Evolutionary conservation across 345 rosid species (phyloP).

Genomic region (Eucalyptus leucophloia): DNA sequence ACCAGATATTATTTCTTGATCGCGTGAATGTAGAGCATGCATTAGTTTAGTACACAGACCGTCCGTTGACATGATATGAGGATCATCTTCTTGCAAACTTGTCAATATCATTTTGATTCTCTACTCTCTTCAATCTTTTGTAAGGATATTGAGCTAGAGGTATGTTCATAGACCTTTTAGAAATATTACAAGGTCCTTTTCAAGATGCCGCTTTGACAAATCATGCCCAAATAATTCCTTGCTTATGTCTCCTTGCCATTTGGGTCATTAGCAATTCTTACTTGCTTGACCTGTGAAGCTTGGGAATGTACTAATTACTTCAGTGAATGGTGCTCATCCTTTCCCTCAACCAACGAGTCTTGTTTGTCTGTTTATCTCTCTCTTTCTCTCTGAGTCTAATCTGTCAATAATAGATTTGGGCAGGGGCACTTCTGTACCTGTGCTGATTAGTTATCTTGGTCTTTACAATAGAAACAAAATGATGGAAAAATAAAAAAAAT

Average conservation of each 20-base stretch:
- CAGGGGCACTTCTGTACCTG: background rate
- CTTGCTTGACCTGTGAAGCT: background rate
- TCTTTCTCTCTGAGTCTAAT: background rate
- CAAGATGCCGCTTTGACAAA: background rate
- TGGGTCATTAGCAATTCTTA: background rate
- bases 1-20: background rate
- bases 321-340: background rate
- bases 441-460: background rate
- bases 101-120: background rate
- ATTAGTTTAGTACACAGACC: background rate
- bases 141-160: background rate
- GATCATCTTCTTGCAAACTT: background rate
- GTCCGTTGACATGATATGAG: background rate
- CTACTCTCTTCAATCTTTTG: background rate
- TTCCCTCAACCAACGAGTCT: background rate
- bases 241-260: background rate
- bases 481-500: background rate
- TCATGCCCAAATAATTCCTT: background rate
- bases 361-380: background rate
- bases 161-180: background rate
- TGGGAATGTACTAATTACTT: background rate
- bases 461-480: background rate
- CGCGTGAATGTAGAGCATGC: background rate
- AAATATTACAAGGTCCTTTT: background rate
- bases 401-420: background rate